Conservation (phyloP, 2,329 filamentous ascomycete genomes). For the Colletotrichum echinochloae region DNA sequence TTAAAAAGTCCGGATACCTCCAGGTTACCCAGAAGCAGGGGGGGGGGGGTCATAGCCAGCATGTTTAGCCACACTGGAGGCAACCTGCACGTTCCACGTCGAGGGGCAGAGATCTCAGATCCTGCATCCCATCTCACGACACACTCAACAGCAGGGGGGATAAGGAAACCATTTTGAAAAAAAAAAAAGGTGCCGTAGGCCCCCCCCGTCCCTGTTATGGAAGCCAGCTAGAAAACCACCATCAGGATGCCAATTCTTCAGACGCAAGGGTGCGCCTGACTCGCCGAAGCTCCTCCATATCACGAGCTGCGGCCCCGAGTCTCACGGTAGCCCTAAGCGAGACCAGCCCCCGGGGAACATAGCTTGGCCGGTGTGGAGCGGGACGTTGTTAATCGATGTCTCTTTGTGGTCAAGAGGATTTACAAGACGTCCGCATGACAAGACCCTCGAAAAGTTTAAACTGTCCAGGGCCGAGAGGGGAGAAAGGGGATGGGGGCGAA, state of each 20-base stretch:
- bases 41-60: too few relatives aligned
- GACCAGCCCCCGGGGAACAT: constrained; percentile 18
- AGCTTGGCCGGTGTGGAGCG: constrained; percentile 41
- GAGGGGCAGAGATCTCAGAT: not conserved
- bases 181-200: not conserved
- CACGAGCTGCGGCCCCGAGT: constrained; percentile 5
- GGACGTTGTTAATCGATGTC: constrained; percentile 21
- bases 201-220: constrained; percentile 20
- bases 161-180: not conserved
- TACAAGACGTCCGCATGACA: constrained; percentile 21
- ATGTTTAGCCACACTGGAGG: too few relatives aligned
- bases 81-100: not conserved
- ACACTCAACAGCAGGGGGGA: not conserved
- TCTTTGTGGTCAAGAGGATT: constrained; percentile 38
- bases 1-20: too few relatives aligned
- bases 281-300: constrained; percentile 25
- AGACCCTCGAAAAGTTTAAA: constrained; percentile 31
- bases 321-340: constrained; percentile 11
- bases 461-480: constrained; percentile 14
- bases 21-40: too few relatives aligned
- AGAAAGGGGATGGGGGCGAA: not conserved
- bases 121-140: constrained; percentile 13
- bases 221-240: constrained; percentile 37
- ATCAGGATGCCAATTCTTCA: constrained; percentile 25
- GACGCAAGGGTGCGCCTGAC: constrained; percentile 30